Evolutionary conservation across 495 filamentous ascomycete species (phyloP).

Genomic region (Lasiosphaeria ovina): DNA sequence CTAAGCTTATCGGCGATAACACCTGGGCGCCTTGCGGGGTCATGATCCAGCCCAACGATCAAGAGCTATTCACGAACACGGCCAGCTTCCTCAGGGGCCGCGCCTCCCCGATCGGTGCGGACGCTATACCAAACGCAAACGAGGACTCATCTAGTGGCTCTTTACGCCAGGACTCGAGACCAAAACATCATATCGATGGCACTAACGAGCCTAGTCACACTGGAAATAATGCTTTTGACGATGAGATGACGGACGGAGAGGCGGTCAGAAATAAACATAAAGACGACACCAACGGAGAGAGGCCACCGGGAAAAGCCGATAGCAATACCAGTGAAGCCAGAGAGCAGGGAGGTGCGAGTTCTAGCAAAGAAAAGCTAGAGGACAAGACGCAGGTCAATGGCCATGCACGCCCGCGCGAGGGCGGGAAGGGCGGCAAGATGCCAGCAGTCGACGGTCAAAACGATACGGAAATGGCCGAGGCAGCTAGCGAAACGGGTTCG

Average conservation of each 20-base stretch:
- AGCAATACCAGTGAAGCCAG: constrained; percentile 12
- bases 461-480: constrained; percentile 50
- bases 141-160: not conserved
- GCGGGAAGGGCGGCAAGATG: constrained; percentile 1
- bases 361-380: not conserved
- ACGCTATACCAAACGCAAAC: constrained; percentile 3
- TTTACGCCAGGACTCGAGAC: not conserved
- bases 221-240: not conserved
- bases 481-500: constrained; percentile 19
- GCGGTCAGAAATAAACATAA: constrained; percentile 18
- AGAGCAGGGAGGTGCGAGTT: not conserved
- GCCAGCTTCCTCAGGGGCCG: constrained; percentile 27
- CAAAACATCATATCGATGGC: too few relatives aligned
- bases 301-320: not conserved
- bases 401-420: not conserved
- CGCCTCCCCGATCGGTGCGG: constrained; percentile 5
- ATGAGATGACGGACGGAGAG: not conserved
- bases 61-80: constrained; percentile 46
- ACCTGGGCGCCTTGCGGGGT: constrained; percentile 72
- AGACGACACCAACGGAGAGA: constrained; percentile 22
- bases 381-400: constrained; percentile 16
- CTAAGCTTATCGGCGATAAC: constrained; percentile 74
- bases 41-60: constrained; percentile 56
- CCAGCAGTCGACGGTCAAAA: not conserved
- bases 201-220: not conserved